Conservation (phyloP, 2,329 filamentous ascomycete genomes). For the Trichoderma sp. region DNA sequence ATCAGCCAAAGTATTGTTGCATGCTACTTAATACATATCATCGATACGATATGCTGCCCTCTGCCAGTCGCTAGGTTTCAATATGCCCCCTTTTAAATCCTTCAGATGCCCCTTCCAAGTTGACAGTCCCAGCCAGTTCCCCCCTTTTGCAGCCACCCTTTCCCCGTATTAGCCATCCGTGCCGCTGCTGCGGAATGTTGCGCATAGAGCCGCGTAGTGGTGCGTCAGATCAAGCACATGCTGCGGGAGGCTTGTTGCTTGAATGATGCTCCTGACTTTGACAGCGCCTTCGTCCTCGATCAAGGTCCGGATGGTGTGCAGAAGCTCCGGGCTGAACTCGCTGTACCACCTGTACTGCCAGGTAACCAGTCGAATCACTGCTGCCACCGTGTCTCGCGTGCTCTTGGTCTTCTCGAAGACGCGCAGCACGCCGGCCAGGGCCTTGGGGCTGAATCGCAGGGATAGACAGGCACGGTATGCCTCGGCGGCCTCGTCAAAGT, state of each 20-base stretch:
- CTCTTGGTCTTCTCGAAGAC: conserved; percentile 75
- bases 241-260: conserved; percentile 91
- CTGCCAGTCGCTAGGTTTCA: conserved; percentile 2
- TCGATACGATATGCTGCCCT: not conserved
- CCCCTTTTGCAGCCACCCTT: not conserved
- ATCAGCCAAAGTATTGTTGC: not conserved
- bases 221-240: conserved; percentile 91
- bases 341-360: conserved; percentile 99
- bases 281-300: conserved; percentile 98
- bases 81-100: not conserved
- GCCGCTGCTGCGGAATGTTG: conserved; percentile 90
- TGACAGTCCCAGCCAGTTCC: not conserved
- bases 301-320: conserved; percentile 82
- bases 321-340: conserved; percentile 90
- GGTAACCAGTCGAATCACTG: conserved; percentile 86
- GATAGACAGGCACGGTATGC: conserved; percentile 86
- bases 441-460: conserved; percentile 89
- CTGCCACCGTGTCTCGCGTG: conserved; percentile 74
- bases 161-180: conserved; percentile 65
- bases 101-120: not conserved
- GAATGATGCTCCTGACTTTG: conserved; percentile 95
- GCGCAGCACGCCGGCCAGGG: conserved; percentile 78
- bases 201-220: conserved; percentile 91
- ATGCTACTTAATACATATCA: not conserved
- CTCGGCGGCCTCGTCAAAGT: conserved; percentile 85